phyloP scores from a whole-genome alignment of 176 grass and related monocot genomes.

The Phragmites australis region DNA sequence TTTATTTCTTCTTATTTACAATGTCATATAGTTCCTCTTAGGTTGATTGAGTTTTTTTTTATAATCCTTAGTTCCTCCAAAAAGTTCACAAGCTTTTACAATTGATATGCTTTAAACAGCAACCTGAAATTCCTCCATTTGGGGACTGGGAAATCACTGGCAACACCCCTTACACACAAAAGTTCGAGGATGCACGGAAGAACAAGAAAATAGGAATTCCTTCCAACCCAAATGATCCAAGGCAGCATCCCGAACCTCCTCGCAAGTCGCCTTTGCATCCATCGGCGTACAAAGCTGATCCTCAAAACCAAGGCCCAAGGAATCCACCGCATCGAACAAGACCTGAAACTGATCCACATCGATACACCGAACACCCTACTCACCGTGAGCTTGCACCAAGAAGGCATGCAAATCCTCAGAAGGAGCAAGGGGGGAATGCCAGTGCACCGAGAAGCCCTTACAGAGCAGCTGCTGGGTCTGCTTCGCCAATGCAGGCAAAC shows the following conservation, averaged over 20 bases:
- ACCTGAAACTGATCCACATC: conserved; percentile 25
- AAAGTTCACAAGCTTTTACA: neutral
- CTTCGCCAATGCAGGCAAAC: conserved; percentile 48
- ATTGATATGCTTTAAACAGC: conserved; percentile 45
- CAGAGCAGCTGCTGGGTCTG: conserved; percentile 33
- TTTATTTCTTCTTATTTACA: no score
- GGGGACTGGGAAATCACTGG: conserved; percentile 43
- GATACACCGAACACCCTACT: conserved; percentile 17
- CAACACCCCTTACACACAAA: conserved; percentile 55
- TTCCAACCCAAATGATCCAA: conserved; percentile 42
- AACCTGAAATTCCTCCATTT: conserved; percentile 62
- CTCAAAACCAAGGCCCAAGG: conserved; percentile 39
- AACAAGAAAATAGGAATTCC: conserved; percentile 36
- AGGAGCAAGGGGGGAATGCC: conserved; percentile 27
- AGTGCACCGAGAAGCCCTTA: conserved; percentile 37
- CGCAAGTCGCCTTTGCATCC: conserved; percentile 47
- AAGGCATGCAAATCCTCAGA: conserved; percentile 11
- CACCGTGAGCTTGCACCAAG: conserved; percentile 22
- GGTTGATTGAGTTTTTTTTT: no score
- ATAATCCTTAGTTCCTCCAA: neutral
- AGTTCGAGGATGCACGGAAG: conserved; percentile 54
- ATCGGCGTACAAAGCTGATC: conserved; percentile 33
- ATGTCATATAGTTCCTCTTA: no score
- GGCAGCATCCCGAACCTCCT: conserved; percentile 25
- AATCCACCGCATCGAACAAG: conserved; percentile 34